A percentile compares a stretch with the other conserved stretches of the same genome.
These are phyloP conservation scores for Drechslerella dactyloides DNA, from an alignment of 2,329 filamentous ascomycete species.

Conservation along the genomic window DNA sequence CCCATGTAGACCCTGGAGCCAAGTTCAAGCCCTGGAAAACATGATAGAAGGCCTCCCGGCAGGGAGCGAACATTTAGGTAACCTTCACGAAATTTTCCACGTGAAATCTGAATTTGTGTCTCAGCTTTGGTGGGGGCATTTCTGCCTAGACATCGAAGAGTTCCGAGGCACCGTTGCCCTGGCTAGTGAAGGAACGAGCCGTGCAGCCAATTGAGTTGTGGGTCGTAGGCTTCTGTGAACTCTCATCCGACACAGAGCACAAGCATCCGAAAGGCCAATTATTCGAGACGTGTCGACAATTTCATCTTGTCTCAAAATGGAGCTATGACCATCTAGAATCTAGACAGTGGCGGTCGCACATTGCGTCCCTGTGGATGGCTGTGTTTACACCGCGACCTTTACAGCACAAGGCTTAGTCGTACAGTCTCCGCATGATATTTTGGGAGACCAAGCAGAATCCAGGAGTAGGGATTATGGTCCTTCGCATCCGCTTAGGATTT, in stretches of 20 bases:
- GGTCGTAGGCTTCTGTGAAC: neutral
- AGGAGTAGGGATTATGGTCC: neutral
- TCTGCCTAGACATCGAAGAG: conserved; percentile 4
- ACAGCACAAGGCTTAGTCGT: neutral
- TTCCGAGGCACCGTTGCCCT: neutral
- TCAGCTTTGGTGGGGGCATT: conserved; percentile 1
- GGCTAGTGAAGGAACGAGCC: neutral
- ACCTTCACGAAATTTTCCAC: neutral
- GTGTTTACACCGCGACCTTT: neutral
- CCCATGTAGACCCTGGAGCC: neutral
- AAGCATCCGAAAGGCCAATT: neutral
- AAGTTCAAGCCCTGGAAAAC: neutral
- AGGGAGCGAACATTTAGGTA: neutral
- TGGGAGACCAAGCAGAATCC: neutral
- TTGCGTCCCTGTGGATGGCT: neutral
- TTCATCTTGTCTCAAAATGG: neutral
- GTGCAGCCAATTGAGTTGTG: neutral
- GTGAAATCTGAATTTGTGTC: neutral
- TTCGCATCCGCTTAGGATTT: neutral
- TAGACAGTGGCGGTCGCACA: neutral
- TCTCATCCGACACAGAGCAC: neutral
- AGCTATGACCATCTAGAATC: neutral
- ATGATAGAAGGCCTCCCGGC: neutral
- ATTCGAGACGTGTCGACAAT: neutral
- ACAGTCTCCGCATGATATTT: neutral